Evolutionary conservation across 2,329 filamentous ascomycete genomes (phyloP).

Genomic region (Xylariales sp.): DNA sequence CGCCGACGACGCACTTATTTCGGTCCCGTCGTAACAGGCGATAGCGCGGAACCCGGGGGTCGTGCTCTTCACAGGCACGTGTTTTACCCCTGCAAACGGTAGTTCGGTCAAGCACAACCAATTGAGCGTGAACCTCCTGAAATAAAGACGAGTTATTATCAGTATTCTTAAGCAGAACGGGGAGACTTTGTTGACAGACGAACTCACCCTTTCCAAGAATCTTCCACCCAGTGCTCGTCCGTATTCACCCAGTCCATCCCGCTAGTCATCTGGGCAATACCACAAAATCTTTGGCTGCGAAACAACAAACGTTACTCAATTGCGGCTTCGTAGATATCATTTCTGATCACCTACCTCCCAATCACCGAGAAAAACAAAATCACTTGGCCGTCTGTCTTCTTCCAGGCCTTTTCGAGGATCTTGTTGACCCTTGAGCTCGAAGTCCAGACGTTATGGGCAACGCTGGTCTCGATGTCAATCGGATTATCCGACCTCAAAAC

Average conservation of each 20-base stretch:
- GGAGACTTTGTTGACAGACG: background rate
- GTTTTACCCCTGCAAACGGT: slow-evolving; percentile 17
- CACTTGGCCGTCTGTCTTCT: slow-evolving; percentile 16
- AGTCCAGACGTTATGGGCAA: slow-evolving; percentile 14
- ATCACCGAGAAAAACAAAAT: slow-evolving; percentile 28
- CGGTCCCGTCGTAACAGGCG: slow-evolving; percentile 21
- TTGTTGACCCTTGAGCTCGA: slow-evolving; percentile 13
- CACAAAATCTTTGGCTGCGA: slow-evolving; percentile 14
- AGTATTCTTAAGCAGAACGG: background rate
- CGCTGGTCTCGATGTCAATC: slow-evolving; percentile 19
- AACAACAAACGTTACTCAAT: background rate
- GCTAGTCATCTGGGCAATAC: slow-evolving; percentile 26
- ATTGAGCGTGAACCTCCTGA: slow-evolving; percentile 15
- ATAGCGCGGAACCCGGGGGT: slow-evolving; percentile 25
- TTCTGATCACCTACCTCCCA: slow-evolving; percentile 3
- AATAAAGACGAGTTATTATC: background rate
- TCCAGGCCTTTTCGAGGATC: slow-evolving; percentile 20
- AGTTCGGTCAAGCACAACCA: slow-evolving; percentile 20
- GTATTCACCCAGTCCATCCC: slow-evolving; percentile 22
- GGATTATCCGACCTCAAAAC: slow-evolving; percentile 23
- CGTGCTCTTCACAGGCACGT: slow-evolving; percentile 21
- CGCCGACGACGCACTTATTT: slow-evolving; percentile 24
- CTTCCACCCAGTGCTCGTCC: slow-evolving; percentile 24
- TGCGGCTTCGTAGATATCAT: no score
- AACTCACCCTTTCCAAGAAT: slow-evolving; percentile 21